These are phyloP conservation scores for Begonia fuchsioides DNA, from an alignment of 306 rosid species.

Conservation along the genomic window DNA sequence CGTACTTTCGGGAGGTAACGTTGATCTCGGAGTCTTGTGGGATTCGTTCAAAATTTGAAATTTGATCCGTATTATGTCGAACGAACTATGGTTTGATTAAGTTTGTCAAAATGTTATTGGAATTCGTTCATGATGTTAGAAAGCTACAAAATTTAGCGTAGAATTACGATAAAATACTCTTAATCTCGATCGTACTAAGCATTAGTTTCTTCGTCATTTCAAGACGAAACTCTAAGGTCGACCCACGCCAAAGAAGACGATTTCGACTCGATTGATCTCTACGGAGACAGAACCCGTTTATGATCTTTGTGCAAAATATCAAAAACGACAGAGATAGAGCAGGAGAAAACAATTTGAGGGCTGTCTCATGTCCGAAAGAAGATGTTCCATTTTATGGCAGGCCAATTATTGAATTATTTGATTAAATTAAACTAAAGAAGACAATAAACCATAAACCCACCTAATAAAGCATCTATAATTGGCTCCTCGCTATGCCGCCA, in stretches of 20 bases:
- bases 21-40: conserved; percentile 60
- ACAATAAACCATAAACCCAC: too few species aligned
- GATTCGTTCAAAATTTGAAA: conserved; percentile 39
- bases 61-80: neutral
- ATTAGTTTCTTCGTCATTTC: conserved; percentile 25
- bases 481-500: too few species aligned
- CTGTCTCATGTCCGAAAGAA: too few species aligned
- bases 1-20: conserved; percentile 77
- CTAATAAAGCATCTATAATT: too few species aligned
- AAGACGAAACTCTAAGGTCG: conserved; percentile 78
- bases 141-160: conserved; percentile 3
- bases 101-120: too few species aligned
- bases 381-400: too few species aligned
- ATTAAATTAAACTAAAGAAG: too few species aligned
- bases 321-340: conserved; percentile 1
- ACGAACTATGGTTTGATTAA: too few species aligned
- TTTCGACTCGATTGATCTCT: conserved; percentile 51
- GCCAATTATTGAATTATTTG: too few species aligned
- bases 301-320: too few species aligned
- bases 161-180: neutral
- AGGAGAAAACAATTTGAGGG: neutral
- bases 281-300: too few species aligned
- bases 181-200: conserved; percentile 16
- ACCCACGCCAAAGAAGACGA: conserved; percentile 96
- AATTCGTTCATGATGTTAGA: too few species aligned